Conservation (phyloP, 2,329 filamentous ascomycete genomes). For the Tothia fuscella region DNA sequence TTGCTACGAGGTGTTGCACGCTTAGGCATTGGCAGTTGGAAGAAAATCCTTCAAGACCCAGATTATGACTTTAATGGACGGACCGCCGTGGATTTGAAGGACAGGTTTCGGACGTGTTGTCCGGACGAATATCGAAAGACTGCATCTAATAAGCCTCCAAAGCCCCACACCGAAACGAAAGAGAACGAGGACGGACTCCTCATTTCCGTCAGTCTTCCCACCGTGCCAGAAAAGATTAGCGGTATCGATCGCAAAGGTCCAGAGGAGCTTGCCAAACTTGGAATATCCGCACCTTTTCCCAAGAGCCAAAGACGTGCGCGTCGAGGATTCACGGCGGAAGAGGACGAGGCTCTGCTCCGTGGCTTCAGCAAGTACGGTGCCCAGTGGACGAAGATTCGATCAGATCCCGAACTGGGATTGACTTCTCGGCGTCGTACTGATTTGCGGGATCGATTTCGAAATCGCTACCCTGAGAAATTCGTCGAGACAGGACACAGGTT, state of each 20-base stretch:
- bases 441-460: slow-evolving; percentile 49
- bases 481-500: slow-evolving; percentile 32
- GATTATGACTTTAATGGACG: slow-evolving; percentile 44
- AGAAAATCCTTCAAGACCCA: slow-evolving; percentile 44
- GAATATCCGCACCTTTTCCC: slow-evolving; percentile 37
- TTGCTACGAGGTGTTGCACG: slow-evolving; percentile 46
- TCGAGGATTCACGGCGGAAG: slow-evolving; percentile 41
- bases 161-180: not conserved
- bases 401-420: slow-evolving; percentile 41
- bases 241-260: slow-evolving; percentile 17
- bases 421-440: slow-evolving; percentile 43
- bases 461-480: slow-evolving; percentile 46
- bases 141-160: not conserved
- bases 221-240: slow-evolving; percentile 4
- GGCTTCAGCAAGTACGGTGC: slow-evolving; percentile 48
- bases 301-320: slow-evolving; percentile 41
- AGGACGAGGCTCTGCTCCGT: slow-evolving; percentile 46
- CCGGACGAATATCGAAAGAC: slow-evolving; percentile 33
- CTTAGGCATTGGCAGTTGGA: slow-evolving; percentile 54
- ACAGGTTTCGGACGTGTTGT: slow-evolving; percentile 43
- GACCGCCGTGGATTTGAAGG: slow-evolving; percentile 52
- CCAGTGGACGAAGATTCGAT: slow-evolving; percentile 47
- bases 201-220: not conserved
- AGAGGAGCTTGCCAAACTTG: slow-evolving; percentile 29
- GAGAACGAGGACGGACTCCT: not conserved